A percentile compares a stretch with the other conserved stretches of the same genome.
phyloP scores from a whole-genome alignment of 495 filamentous ascomycete species.

The Neurospora sp. region DNA sequence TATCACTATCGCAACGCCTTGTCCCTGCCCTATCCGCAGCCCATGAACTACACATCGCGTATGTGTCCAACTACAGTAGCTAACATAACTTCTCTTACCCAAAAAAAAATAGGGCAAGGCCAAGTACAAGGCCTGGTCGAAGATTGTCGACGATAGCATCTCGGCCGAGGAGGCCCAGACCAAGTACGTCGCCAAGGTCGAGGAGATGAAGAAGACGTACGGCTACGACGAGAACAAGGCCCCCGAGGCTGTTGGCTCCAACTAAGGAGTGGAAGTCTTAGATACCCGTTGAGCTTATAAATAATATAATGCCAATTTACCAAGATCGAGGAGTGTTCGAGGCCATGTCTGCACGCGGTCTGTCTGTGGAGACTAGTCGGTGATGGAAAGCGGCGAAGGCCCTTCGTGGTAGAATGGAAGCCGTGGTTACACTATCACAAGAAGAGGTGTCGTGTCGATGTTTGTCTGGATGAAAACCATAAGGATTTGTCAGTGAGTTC shows the following conservation, averaged over 20 bases:
- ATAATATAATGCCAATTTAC: background rate
- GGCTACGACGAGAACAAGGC: slow-evolving; percentile 47
- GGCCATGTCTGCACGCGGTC: background rate
- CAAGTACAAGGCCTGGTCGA: slow-evolving; percentile 68
- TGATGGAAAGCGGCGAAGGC: background rate
- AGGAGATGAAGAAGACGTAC: slow-evolving; percentile 56
- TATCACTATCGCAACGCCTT: background rate
- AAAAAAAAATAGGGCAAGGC: slow-evolving; percentile 53
- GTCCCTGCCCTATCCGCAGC: background rate
- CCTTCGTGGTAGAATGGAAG: background rate
- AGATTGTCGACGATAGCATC: slow-evolving; percentile 47
- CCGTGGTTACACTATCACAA: background rate
- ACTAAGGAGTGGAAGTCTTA: background rate
- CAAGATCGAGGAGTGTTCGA: background rate
- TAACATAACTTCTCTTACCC: background rate
- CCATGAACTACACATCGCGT: slow-evolving; percentile 40
- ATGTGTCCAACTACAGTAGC: background rate
- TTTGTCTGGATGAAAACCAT: background rate
- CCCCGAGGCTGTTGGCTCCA: slow-evolving; percentile 40
- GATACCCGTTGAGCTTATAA: background rate
- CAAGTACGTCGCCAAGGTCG: slow-evolving; percentile 63
- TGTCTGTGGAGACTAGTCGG: background rate
- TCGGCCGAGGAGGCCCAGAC: slow-evolving; percentile 55
- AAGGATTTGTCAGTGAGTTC: too few species aligned
- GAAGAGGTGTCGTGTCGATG: background rate